phyloP scores from a whole-genome alignment of 495 filamentous ascomycete genomes.

The Aspergillus cavernicola region DNA sequence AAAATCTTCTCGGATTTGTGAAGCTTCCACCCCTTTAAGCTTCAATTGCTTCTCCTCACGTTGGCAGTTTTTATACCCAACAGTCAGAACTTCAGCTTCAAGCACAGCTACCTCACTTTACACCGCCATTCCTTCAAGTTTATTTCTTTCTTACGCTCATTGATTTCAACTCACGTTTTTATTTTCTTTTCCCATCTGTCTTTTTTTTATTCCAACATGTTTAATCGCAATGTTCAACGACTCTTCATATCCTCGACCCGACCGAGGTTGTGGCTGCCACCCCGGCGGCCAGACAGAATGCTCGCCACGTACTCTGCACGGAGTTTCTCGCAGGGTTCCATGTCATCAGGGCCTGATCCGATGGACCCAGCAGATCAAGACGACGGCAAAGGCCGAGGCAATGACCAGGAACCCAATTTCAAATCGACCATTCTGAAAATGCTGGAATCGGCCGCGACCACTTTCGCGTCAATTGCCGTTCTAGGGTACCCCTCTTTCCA shows the following conservation, averaged over 20 bases:
- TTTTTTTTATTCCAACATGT: conserved; percentile 10
- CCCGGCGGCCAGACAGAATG: conserved; percentile 5
- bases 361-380: conserved; percentile 33
- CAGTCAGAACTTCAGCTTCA: neutral
- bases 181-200: neutral
- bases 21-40: neutral
- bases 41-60: neutral
- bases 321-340: conserved; percentile 29
- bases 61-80: neutral
- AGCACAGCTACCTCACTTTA: neutral
- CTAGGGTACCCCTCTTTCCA: conserved; percentile 58
- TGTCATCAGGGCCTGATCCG: conserved; percentile 27
- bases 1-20: neutral
- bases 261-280: conserved; percentile 17
- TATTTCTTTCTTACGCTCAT: neutral
- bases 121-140: conserved; percentile 1
- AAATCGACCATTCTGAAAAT: conserved; percentile 65
- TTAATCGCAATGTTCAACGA: conserved; percentile 22
- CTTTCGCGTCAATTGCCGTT: conserved; percentile 78
- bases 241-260: conserved; percentile 20
- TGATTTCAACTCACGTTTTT: no score
- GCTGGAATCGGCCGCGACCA: conserved; percentile 81
- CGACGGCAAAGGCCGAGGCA: conserved; percentile 22
- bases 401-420: conserved; percentile 32
- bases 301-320: conserved; percentile 16